Percentiles rank a stretch among this genome's conserved stretches.
Evolutionary conservation across 306 rosid species (phyloP).

Genomic region (Begonia peltatifolia): DNA sequence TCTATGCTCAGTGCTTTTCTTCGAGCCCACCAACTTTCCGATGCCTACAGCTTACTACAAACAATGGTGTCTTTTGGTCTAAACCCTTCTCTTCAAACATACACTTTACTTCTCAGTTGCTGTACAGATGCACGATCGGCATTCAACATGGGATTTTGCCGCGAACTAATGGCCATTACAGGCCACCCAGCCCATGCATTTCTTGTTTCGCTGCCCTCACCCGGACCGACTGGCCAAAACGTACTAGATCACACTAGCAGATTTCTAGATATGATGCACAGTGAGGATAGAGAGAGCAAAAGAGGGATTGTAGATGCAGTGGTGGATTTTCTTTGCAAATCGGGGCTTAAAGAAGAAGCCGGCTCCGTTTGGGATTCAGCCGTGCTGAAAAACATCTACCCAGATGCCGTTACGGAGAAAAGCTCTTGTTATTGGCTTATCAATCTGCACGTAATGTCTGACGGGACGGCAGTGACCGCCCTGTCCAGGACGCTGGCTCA

Average conservation of each 20-base stretch:
- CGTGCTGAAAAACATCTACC: slow-evolving; percentile 70
- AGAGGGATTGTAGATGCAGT: slow-evolving; percentile 96
- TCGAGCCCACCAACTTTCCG: slow-evolving; percentile 51
- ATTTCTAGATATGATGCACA: slow-evolving; percentile 79
- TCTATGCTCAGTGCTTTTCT: slow-evolving; percentile 89
- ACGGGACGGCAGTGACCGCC: slow-evolving; percentile 88
- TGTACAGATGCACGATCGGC: slow-evolving; percentile 72
- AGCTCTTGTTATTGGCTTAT: slow-evolving; percentile 84
- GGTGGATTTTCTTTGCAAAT: slow-evolving; percentile 87
- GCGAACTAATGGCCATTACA: slow-evolving; percentile 61
- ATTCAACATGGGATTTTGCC: slow-evolving; percentile 54
- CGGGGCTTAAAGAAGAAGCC: slow-evolving; percentile 96
- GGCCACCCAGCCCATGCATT: slow-evolving; percentile 90
- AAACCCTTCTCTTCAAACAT: slow-evolving; percentile 77
- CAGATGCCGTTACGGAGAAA: slow-evolving; percentile 75
- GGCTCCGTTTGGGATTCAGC: slow-evolving; percentile 97
- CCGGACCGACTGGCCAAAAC: slow-evolving; percentile 82
- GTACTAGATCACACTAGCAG: slow-evolving; percentile 61
- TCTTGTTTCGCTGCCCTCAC: slow-evolving; percentile 64
- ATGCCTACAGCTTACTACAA: slow-evolving; percentile 61
- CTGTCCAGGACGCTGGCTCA: slow-evolving; percentile 80
- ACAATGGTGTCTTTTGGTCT: slow-evolving; percentile 64
- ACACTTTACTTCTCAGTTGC: slow-evolving; percentile 83
- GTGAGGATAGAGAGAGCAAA: slow-evolving; percentile 90
- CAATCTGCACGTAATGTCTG: slow-evolving; percentile 93